Evolutionary conservation across 192 early-diverging fungal species (phyloP).

Genomic region (Lobulomyces angularis): DNA sequence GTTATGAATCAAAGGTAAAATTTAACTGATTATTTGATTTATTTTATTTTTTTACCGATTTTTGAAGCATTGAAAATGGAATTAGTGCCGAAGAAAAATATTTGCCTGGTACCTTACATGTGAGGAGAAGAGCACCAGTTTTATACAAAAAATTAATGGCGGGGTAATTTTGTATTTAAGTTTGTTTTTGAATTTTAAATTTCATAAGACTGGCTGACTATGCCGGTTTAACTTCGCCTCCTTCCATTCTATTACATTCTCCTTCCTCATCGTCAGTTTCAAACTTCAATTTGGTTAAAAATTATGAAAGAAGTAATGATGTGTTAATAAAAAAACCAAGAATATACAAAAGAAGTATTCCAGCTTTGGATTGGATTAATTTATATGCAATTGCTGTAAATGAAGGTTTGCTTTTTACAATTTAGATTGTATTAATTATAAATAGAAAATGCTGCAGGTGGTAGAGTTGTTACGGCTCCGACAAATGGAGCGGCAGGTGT

Average conservation of each 20-base stretch:
- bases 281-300: too few species aligned
- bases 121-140: slow-evolving; percentile 70
- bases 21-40: too few species aligned
- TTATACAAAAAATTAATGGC: slow-evolving; percentile 77
- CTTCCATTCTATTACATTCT: slow-evolving; percentile 2
- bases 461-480: slow-evolving; percentile 82
- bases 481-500: slow-evolving; percentile 93
- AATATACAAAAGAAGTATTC: slow-evolving; percentile 58
- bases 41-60: too few species aligned
- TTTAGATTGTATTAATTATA: neutral
- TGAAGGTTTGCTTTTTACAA: slow-evolving; percentile 34
- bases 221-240: slow-evolving; percentile 10
- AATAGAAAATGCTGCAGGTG: slow-evolving; percentile 56
- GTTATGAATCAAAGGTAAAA: slow-evolving; percentile 92
- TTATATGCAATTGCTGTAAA: slow-evolving; percentile 94
- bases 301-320: too few species aligned
- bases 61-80: slow-evolving; percentile 37
- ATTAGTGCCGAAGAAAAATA: slow-evolving; percentile 22
- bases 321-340: too few species aligned
- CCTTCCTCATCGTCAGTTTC: slow-evolving; percentile 6
- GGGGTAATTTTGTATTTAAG: slow-evolving; percentile 19
- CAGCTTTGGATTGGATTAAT: slow-evolving; percentile 81
- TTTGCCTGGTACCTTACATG: slow-evolving; percentile 72
- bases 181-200: slow-evolving; percentile 1
- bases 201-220: slow-evolving; percentile 12